Base-by-base conservation (phyloP, 805 yeast species). In the Candida oleophila region DNA sequence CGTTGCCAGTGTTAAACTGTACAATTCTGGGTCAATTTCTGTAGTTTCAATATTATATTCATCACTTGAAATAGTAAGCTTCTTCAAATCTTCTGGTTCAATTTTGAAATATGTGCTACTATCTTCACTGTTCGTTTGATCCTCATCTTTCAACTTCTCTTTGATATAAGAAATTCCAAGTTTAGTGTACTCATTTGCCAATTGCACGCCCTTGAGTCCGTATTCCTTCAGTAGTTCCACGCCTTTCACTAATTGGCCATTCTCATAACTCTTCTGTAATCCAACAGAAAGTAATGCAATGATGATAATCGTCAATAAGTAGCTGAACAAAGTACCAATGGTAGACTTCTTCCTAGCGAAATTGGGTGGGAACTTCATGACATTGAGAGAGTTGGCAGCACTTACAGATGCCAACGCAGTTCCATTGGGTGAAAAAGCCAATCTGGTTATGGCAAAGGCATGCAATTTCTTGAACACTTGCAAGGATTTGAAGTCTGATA, bases 401-500 rank as follows among this genome's bases (percentile, higher is more conserved):
- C 92, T 84, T 0, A 82, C 84, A 19, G 89, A 78, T 2, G 89
- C 92, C 42, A 89, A 65, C 46, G 74, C 74, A 43, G 77, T 66
- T 5, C 91, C 89, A 59, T 81, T 74, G 12, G 87, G 84, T 3
- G 89, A 83, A 49, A 89, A 83, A 2, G 80, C 69, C 8, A 88
- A 80, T 38, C 78, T 76, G 0, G 97, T 89, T 44, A 89, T 82
- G 21, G 95, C 89, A 62, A 87, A 87, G 7, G 76, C 70, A 61
- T 90, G 97, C 45, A 87, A 82, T 49, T 85, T 78, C 38, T 76
- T 76, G 46, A 81, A 68, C 4, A 73, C 66, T 47, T 76, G 80
- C 21, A 81, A 55, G 11, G 76, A 62, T 38, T 76, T 72, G 49
- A 90, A 76, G 50, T 75, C 80, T 2, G 73, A 67, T 14, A 77